Evolutionary conservation across 306 rosid genomes (phyloP).

Genomic region (Cicer cuneatum): DNA sequence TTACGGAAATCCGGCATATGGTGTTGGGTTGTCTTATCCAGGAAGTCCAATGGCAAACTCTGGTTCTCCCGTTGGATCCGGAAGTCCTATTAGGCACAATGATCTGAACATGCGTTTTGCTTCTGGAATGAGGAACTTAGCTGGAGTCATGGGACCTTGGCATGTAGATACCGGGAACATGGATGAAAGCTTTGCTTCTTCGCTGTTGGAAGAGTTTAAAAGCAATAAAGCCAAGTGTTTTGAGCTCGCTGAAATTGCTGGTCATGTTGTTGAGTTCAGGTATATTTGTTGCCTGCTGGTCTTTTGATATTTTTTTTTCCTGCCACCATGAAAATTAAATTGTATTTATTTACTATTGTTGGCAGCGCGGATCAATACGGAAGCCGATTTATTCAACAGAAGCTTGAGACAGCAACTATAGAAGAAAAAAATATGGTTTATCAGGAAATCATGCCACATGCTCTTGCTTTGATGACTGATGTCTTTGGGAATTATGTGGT

Average conservation of each 20-base stretch:
- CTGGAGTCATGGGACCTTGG: slow-evolving; percentile 89
- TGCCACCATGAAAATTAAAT: slow-evolving; percentile 17
- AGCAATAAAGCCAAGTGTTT: slow-evolving; percentile 86
- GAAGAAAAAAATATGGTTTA: slow-evolving; percentile 95
- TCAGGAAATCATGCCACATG: slow-evolving; percentile 96
- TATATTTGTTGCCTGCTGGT: slow-evolving; percentile 34
- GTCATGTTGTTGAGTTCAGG: slow-evolving; percentile 79
- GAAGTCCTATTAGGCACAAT: slow-evolving; percentile 86
- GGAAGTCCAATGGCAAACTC: slow-evolving; percentile 91
- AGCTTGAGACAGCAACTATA: slow-evolving; percentile 65
- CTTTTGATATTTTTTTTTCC: slow-evolving; percentile 30
- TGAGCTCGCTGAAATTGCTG: slow-evolving; percentile 79
- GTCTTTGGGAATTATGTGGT: slow-evolving; percentile 96
- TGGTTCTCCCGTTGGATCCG: slow-evolving; percentile 81
- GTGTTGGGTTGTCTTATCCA: slow-evolving; percentile 79
- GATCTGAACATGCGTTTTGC: slow-evolving; percentile 79
- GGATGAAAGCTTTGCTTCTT: slow-evolving; percentile 75
- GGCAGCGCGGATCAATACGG: slow-evolving; percentile 93
- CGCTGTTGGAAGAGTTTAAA: slow-evolving; percentile 88
- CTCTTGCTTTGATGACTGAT: slow-evolving; percentile 93
- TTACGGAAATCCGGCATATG: slow-evolving; percentile 79
- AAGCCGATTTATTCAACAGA: slow-evolving; percentile 79
- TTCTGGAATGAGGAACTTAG: slow-evolving; percentile 82
- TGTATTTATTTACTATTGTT: slow-evolving; percentile 34
- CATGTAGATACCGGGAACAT: slow-evolving; percentile 73